Percentiles rank a stretch among this genome's conserved stretches.
phyloP scores from a whole-genome alignment of 129 eudicot species.

The Pittosporum tobira region DNA sequence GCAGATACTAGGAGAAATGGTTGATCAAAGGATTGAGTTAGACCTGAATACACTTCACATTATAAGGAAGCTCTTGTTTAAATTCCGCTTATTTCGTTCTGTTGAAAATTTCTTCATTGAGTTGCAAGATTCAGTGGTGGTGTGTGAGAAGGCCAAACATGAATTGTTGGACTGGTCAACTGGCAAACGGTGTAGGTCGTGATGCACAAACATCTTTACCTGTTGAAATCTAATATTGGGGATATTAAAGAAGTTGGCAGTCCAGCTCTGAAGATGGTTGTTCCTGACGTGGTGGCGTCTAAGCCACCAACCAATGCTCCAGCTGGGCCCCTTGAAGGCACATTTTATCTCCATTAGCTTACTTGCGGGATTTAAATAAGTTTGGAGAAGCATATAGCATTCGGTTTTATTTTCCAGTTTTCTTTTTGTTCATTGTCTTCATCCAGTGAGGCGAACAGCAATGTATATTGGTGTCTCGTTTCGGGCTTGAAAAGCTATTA shows the following conservation, averaged over 20 bases:
- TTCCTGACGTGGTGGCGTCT: slow-evolving; percentile 17
- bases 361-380: no score
- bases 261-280: slow-evolving; percentile 19
- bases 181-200: neutral
- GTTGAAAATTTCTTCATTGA: slow-evolving; percentile 2
- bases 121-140: slow-evolving; percentile 13
- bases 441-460: no score
- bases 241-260: neutral
- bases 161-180: neutral
- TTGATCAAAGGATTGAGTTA: slow-evolving; percentile 17
- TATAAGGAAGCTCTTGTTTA: slow-evolving; percentile 8
- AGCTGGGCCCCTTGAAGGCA: neutral
- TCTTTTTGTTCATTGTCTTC: no score
- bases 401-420: no score
- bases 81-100: slow-evolving; percentile 4
- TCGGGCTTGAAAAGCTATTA: no score
- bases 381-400: no score
- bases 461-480: no score
- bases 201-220: slow-evolving; percentile 1
- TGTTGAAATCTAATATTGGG: neutral
- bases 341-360: no score
- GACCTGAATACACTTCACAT: slow-evolving; percentile 8
- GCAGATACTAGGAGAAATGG: slow-evolving; percentile 29
- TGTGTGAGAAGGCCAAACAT: neutral
- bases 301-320: neutral